Conservation (phyloP, 768 basidiomycete species). For the Auriculariales sp. region DNA sequence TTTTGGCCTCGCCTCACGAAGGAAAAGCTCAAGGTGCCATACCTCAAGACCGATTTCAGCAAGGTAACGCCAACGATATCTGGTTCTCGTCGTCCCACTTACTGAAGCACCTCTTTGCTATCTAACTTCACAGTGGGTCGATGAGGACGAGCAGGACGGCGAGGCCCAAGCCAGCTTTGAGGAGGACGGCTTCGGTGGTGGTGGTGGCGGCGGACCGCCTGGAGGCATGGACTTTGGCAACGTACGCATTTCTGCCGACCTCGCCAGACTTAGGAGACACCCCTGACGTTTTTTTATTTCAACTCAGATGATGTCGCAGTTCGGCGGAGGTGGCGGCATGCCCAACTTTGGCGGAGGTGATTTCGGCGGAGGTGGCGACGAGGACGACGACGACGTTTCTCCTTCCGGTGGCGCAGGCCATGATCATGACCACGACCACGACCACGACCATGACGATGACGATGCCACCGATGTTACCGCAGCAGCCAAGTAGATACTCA, state of each 20-base stretch:
- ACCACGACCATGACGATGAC: slow-evolving; percentile 27
- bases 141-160: slow-evolving; percentile 91
- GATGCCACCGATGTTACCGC: too few relatives aligned
- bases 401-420: slow-evolving; percentile 11
- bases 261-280: neutral
- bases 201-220: slow-evolving; percentile 27
- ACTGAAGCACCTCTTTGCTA: neutral
- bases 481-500: too few relatives aligned
- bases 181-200: slow-evolving; percentile 22
- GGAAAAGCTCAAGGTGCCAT: slow-evolving; percentile 64
- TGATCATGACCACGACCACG: slow-evolving; percentile 21
- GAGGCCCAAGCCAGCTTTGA: slow-evolving; percentile 28
- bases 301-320: neutral
- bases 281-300: too few relatives aligned
- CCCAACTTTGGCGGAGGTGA: slow-evolving; percentile 33
- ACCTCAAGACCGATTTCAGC: slow-evolving; percentile 86
- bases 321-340: slow-evolving; percentile 22
- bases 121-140: slow-evolving; percentile 47
- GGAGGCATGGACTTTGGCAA: slow-evolving; percentile 15
- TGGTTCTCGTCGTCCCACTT: neutral
- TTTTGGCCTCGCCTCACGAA: slow-evolving; percentile 92
- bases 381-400: slow-evolving; percentile 9
- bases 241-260: neutral
- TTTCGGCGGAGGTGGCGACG: slow-evolving; percentile 16
- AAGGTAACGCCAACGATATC: slow-evolving; percentile 27